Evolutionary conservation across 2,329 filamentous ascomycete species (phyloP), one percentile per base, ranked within the genome.

Genomic region (Fusarium sp.): DNA sequence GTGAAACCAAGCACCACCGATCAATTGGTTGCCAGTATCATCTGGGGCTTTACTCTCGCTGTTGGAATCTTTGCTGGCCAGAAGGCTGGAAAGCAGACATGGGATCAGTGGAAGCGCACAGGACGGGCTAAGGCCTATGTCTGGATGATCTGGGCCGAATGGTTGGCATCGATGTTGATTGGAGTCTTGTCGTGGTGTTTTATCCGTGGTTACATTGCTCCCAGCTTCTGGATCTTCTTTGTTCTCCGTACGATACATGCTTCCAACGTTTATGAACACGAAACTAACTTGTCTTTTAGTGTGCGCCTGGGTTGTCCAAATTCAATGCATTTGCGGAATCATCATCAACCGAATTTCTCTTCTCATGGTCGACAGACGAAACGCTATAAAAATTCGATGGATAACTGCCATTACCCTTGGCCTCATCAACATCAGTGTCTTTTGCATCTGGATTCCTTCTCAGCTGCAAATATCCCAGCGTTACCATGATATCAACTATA

Each of bases 41-140:
- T 77, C 12, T 77, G 75, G 75, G 75, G 75, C 7, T 77, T 77
- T 26, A 76, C 75, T 10, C 51, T 77, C 5, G 75, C 71, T 12
- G 61, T 71, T 8, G 75, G 71, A 20, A 50, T 75, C 8, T 77
- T 75, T 5, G 48, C 75, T 1, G 73, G 28, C 2, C 65, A 66
- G 33, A 77, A 75, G 31, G 75, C 75, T 2, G 66, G 44, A 28
- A 74, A 70, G 28, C 75, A 77, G 42, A 76, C 73, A 35, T 75
- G 61, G 65, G 48, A 57, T 24, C 59, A 70, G 53, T 76, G 71
- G 38, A 61, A 71, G 28, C 56, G 70, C 38, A 70, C 70, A 28
- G 44, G 53, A 42, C 70, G 70, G 22, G 50, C 58, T 26, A 73
- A 64, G 39, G 55, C 71, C 7, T 77, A 77, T 15, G 55, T 71